A percentile compares a stretch with the other conserved stretches of the same genome.
phyloP scores from a whole-genome alignment of 139 green algal genomes.

The Diplosphaera chodatii region DNA sequence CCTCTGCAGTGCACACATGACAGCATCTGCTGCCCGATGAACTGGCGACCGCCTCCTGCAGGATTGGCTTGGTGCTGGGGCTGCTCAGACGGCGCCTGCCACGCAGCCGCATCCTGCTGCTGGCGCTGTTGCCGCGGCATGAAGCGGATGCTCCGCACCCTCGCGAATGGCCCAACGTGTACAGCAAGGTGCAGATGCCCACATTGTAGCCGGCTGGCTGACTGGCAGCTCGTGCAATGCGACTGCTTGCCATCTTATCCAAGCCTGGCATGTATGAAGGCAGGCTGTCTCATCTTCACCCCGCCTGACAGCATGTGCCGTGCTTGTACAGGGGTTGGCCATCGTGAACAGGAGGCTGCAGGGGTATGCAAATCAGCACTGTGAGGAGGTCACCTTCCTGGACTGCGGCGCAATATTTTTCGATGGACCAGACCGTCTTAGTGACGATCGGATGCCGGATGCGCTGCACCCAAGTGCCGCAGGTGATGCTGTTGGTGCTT shows the following conservation, averaged over 20 bases:
- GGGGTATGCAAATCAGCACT: neutral
- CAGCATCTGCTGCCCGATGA: too few relatives aligned
- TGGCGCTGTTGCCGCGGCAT: neutral
- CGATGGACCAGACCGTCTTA: neutral
- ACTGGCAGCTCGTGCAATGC: too few relatives aligned
- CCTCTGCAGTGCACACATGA: neutral
- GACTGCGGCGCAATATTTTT: conserved; percentile 3
- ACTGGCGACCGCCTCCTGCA: too few relatives aligned
- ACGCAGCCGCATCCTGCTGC: neutral
- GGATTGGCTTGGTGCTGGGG: neutral
- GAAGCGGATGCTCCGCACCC: neutral
- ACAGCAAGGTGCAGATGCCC: neutral
- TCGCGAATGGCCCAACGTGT: neutral
- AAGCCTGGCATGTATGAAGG: too few relatives aligned
- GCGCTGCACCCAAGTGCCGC: conserved; percentile 3
- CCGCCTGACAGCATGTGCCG: too few relatives aligned
- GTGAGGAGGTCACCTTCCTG: neutral
- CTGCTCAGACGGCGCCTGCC: neutral
- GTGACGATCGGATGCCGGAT: conserved; percentile 5
- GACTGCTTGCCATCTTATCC: too few relatives aligned
- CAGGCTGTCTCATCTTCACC: too few relatives aligned
- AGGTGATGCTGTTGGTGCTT: neutral
- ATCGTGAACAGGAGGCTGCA: neutral
- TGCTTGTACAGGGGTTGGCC: neutral
- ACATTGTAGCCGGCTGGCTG: too few relatives aligned